Conservation (phyloP, 164 flowering plant genomes). For the Stephania yunnanensis region DNA sequence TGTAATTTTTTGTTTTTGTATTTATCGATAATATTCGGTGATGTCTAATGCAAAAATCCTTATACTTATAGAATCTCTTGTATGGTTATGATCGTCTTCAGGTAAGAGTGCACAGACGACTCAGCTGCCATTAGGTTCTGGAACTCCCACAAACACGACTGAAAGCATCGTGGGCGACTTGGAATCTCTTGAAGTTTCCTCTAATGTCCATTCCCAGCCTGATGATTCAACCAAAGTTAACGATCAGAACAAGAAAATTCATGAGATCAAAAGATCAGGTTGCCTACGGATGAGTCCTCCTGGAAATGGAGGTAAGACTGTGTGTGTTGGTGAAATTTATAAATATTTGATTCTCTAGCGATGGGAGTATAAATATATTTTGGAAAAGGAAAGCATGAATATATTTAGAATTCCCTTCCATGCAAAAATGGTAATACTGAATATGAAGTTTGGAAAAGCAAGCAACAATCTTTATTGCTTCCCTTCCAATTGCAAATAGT, state of each 20-base stretch:
- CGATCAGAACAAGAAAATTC: conserved; percentile 28
- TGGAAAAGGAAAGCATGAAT: background rate
- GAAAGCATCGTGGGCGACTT: conserved; percentile 34
- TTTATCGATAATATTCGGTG: background rate
- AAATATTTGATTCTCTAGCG: background rate
- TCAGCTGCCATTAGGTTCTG: conserved; percentile 35
- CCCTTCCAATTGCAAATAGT: too few species aligned
- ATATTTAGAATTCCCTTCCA: too few species aligned
- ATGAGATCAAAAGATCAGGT: conserved; percentile 17
- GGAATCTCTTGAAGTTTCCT: conserved; percentile 31
- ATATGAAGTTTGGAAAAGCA: too few species aligned
- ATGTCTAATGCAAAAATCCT: background rate
- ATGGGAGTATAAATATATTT: background rate
- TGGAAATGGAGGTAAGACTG: conserved; percentile 65
- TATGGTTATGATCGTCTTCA: conserved; percentile 25
- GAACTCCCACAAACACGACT: conserved; percentile 23
- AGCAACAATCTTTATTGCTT: too few species aligned
- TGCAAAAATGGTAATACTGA: too few species aligned
- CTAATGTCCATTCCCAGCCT: conserved; percentile 29
- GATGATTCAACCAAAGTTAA: conserved; percentile 26
- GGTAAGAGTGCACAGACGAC: conserved; percentile 37
- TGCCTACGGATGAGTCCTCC: conserved; percentile 60
- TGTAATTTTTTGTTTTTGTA: background rate
- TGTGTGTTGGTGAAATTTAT: background rate
- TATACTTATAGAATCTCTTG: background rate